These are phyloP conservation scores for Citrus inodora DNA, from an alignment of 345 rosid genomes.

Conservation along the genomic window DNA sequence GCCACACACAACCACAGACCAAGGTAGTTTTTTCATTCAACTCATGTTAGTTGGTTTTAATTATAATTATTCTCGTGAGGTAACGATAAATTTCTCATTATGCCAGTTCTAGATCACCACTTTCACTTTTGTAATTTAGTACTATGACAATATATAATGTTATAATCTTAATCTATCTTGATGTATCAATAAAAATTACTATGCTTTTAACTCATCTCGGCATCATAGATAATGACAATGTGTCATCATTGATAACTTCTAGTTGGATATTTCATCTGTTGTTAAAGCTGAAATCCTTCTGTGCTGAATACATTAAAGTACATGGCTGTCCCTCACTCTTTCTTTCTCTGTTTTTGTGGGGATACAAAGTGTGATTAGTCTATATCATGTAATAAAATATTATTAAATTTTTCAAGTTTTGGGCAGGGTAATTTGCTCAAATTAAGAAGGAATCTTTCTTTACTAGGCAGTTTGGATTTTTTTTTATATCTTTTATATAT, in stretches of 20 bases:
- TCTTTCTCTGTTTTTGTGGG: neutral
- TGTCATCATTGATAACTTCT: neutral
- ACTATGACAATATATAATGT: neutral
- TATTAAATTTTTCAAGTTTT: too few species aligned
- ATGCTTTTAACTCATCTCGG: neutral
- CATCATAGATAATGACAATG: neutral
- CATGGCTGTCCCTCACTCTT: neutral
- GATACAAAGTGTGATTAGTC: neutral
- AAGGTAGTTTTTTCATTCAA: constrained; percentile 46
- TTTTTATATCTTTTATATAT: too few species aligned
- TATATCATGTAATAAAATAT: neutral
- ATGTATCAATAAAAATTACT: neutral
- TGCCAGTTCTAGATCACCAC: neutral
- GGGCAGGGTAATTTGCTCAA: too few species aligned
- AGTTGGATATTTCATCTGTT: too few species aligned
- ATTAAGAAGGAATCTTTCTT: too few species aligned
- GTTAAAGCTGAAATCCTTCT: too few species aligned
- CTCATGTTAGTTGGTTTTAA: neutral
- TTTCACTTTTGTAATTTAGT: neutral
- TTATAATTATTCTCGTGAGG: neutral
- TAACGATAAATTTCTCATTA: neutral
- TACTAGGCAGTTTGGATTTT: too few species aligned
- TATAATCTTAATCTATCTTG: neutral
- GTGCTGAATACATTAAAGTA: too few species aligned
- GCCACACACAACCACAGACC: constrained; percentile 93